Percentiles rank a stretch among this genome's conserved stretches.
Evolutionary conservation across 345 rosid genomes (phyloP).

Genomic region (Clarkia xantiana): DNA sequence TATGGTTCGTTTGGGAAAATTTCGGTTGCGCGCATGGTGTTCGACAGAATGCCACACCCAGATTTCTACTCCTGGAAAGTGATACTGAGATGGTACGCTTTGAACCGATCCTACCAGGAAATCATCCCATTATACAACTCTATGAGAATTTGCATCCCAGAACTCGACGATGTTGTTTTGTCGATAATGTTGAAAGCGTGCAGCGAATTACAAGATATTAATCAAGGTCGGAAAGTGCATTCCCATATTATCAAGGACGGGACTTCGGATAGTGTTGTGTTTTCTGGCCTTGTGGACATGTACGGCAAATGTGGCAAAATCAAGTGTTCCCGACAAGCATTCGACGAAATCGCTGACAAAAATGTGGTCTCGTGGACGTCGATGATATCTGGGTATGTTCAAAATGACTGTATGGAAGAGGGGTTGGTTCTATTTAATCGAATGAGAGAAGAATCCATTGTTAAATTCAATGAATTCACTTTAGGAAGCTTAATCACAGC

Average conservation of each 20-base stretch:
- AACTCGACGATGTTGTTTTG: conserved; percentile 34
- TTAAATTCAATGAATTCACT: conserved; percentile 41
- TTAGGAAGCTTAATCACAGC: conserved; percentile 53
- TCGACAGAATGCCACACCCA: conserved; percentile 51
- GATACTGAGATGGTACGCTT: conserved; percentile 56
- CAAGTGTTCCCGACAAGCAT: conserved; percentile 28
- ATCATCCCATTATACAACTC: conserved; percentile 23
- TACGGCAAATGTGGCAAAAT: conserved; percentile 56
- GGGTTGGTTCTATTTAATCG: conserved; percentile 47
- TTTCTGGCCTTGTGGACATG: conserved; percentile 66
- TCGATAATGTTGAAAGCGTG: conserved; percentile 63
- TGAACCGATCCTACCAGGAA: conserved; percentile 26
- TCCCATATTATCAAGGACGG: conserved; percentile 42
- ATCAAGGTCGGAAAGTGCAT: conserved; percentile 50
- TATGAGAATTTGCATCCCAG: conserved; percentile 20
- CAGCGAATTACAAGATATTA: conserved; percentile 34
- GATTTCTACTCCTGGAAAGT: conserved; percentile 59
- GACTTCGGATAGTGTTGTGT: conserved; percentile 37
- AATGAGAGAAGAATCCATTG: conserved; percentile 39
- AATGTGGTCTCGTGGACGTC: conserved; percentile 83
- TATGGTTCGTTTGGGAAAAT: conserved; percentile 45
- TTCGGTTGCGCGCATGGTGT: conserved; percentile 45
- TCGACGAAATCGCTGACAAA: conserved; percentile 24
- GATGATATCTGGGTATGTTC: conserved; percentile 71
- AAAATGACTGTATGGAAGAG: conserved; percentile 32